Conservation (phyloP, 129 eudicot species). For the Tanacetum coccineum region DNA sequence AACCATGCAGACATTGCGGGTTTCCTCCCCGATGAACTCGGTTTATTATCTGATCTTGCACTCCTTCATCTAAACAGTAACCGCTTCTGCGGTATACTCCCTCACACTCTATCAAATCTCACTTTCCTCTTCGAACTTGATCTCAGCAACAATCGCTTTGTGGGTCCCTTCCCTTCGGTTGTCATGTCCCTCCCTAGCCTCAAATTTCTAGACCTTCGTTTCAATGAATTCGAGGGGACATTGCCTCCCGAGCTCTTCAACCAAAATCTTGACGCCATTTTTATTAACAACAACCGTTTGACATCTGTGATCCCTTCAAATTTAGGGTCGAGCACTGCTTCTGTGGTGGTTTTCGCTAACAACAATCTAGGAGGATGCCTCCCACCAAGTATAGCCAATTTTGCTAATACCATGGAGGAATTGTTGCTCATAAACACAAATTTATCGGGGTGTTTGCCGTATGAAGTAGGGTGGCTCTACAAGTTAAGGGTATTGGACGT, state of each 20-base stretch:
- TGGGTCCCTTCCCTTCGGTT: constrained; percentile 70
- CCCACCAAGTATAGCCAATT: constrained; percentile 57
- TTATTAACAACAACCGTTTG: constrained; percentile 62
- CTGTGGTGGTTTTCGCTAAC: constrained; percentile 73
- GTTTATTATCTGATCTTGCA: constrained; percentile 60
- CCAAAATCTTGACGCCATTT: constrained; percentile 55
- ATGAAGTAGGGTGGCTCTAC: constrained; percentile 58
- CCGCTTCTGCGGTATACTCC: constrained; percentile 70
- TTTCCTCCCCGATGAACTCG: constrained; percentile 56
- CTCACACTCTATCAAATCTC: constrained; percentile 47
- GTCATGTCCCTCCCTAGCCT: constrained; percentile 57
- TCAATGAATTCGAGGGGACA: constrained; percentile 71
- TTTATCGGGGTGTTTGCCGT: constrained; percentile 68
- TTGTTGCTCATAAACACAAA: constrained; percentile 57
- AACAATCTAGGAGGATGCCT: constrained; percentile 64
- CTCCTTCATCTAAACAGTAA: constrained; percentile 64
- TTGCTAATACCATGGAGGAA: constrained; percentile 65
- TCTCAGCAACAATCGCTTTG: constrained; percentile 75
- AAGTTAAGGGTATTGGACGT: constrained; percentile 66
- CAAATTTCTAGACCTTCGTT: constrained; percentile 62
- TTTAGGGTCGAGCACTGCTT: constrained; percentile 47
- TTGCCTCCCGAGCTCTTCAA: constrained; percentile 58
- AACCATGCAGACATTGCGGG: constrained; percentile 76
- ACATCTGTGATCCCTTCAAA: constrained; percentile 50
- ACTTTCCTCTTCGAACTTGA: constrained; percentile 63